Conservation (phyloP, 225 moss, liverwort and hornwort genomes). For the Rhytidiadelphus loreus region DNA sequence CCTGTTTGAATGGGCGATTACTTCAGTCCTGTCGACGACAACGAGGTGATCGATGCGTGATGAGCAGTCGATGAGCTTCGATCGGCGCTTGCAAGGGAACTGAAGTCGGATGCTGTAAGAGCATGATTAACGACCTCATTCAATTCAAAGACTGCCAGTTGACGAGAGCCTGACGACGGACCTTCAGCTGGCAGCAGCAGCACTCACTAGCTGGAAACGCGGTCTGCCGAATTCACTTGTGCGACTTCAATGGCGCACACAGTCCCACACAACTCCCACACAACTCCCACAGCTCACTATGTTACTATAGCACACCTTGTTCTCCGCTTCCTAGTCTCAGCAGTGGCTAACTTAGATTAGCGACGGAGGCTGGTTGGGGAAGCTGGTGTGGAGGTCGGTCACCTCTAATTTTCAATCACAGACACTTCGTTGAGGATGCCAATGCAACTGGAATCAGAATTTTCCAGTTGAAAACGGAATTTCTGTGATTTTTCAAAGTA, state of each 20-base stretch:
- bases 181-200: not conserved
- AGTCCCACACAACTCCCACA: not conserved
- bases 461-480: accelerated
- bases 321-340: too few relatives aligned
- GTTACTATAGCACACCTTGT: too few relatives aligned
- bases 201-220: not conserved
- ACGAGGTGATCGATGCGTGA: not conserved
- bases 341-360: too few relatives aligned
- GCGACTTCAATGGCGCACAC: not conserved
- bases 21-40: not conserved
- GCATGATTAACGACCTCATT: not conserved
- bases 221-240: not conserved
- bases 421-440: accelerated
- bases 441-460: not conserved
- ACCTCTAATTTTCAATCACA: not conserved
- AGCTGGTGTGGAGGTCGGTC: not conserved
- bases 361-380: not conserved
- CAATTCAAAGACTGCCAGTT: not conserved
- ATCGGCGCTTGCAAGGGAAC: not conserved
- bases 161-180: not conserved
- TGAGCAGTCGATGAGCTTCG: not conserved
- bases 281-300: too few relatives aligned
- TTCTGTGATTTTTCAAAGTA: not conserved
- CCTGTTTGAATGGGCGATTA: not conserved
- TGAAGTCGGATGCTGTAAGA: not conserved